Conservation (phyloP, 139 green algal genomes). For the Chlamydomonas asymmetrica region DNA sequence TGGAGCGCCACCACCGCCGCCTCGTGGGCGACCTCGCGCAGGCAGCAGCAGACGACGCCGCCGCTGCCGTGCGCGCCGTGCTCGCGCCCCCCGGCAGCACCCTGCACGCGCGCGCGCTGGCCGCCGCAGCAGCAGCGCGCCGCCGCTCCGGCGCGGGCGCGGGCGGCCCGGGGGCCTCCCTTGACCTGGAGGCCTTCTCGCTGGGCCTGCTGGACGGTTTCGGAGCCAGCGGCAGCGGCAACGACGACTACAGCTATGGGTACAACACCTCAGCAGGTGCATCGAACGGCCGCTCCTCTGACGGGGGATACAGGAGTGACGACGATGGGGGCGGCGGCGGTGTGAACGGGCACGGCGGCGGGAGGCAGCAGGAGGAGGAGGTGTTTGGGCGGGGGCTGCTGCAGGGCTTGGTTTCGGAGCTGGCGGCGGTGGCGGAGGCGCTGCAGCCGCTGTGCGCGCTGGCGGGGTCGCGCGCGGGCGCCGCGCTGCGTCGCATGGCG, state of each 20-base stretch:
- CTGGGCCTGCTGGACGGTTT: too few species aligned
- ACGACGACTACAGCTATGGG: neutral
- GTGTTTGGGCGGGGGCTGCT: constrained; percentile 3
- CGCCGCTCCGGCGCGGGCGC: neutral
- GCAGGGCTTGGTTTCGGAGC: constrained; percentile 15
- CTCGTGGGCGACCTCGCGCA: neutral
- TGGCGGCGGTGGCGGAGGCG: constrained; percentile 15
- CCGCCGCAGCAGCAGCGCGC: neutral
- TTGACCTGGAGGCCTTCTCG: too few species aligned
- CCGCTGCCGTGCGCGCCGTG: too few species aligned
- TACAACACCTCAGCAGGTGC: neutral
- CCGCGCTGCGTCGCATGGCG: constrained; percentile 6
- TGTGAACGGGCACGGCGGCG: neutral
- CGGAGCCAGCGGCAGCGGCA: neutral
- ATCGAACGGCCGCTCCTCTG: neutral
- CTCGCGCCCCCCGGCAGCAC: too few species aligned
- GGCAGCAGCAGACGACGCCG: neutral
- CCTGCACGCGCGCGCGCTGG: neutral
- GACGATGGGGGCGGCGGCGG: too few species aligned
- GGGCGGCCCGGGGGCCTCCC: neutral
- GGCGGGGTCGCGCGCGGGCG: neutral
- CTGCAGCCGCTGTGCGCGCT: constrained; percentile 2
- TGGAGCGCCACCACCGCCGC: constrained; percentile 11
- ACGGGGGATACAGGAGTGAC: neutral
- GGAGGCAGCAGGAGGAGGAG: too few species aligned